phyloP scores from a whole-genome alignment of 139 green algal genomes.

The Pleodorina starrii region DNA sequence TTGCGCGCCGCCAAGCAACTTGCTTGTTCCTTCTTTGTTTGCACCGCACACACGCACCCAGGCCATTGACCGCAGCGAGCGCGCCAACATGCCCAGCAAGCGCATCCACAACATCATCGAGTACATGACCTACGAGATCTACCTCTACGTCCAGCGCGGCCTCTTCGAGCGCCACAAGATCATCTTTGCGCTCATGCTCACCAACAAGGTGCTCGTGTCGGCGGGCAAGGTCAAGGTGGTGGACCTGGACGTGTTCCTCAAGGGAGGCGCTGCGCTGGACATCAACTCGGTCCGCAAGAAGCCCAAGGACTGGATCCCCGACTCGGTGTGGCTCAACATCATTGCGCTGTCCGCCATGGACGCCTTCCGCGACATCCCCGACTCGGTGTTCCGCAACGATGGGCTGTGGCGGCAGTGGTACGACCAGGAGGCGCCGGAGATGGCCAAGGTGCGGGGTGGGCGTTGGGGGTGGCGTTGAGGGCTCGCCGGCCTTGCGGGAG shows the following conservation, averaged over 20 bases:
- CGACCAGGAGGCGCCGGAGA: slow-evolving; percentile 93
- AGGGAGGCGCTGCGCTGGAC: slow-evolving; percentile 89
- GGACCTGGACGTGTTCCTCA: slow-evolving; percentile 92
- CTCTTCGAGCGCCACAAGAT: slow-evolving; percentile 98
- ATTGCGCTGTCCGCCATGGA: slow-evolving; percentile 86
- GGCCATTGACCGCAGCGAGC: slow-evolving; percentile 89
- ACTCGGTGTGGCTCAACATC: slow-evolving; percentile 91
- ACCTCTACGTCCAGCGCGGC: slow-evolving; percentile 94
- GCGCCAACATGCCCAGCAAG: slow-evolving; percentile 91
- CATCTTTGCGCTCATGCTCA: slow-evolving; percentile 95
- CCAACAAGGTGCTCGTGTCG: slow-evolving; percentile 84
- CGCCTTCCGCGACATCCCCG: slow-evolving; percentile 86
- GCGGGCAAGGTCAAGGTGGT: slow-evolving; percentile 72
- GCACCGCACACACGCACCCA: too few species aligned
- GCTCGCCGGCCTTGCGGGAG: background rate
- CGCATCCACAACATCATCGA: slow-evolving; percentile 95
- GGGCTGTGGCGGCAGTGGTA: slow-evolving; percentile 92
- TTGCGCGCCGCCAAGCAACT: too few species aligned
- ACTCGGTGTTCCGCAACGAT: slow-evolving; percentile 88
- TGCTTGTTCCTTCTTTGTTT: too few species aligned
- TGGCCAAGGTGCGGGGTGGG: slow-evolving; percentile 72
- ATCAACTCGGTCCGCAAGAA: slow-evolving; percentile 90
- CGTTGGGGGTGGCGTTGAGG: background rate
- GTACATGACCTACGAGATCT: slow-evolving; percentile 94
- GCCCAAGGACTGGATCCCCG: slow-evolving; percentile 95